phyloP scores from a whole-genome alignment of 345 rosid genomes.

The Schrenkiella parvula region DNA sequence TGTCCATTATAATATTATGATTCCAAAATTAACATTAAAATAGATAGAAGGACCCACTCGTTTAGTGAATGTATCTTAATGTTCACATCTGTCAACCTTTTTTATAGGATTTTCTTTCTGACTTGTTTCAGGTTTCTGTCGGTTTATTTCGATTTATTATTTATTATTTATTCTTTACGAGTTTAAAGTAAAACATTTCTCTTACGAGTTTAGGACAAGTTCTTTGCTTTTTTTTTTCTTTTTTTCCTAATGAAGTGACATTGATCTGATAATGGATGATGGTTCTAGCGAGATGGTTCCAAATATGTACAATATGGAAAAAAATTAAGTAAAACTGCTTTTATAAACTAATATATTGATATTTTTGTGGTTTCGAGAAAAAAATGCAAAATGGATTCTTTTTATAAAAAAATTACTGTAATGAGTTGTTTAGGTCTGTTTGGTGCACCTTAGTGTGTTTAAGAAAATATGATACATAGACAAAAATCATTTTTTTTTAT shows the following conservation, averaged over 20 bases:
- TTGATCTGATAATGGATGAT: background rate
- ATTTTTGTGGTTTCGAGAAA: background rate
- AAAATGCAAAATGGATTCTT: background rate
- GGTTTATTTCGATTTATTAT: constrained; percentile 3
- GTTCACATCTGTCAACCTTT: constrained; percentile 31
- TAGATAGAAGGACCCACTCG: constrained; percentile 21
- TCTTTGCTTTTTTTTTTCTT: background rate
- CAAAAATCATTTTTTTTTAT: too few relatives aligned
- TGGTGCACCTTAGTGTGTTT: background rate
- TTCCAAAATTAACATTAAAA: constrained; percentile 8
- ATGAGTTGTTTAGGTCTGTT: too few relatives aligned
- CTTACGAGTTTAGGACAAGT: background rate
- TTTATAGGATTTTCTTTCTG: constrained; percentile 25
- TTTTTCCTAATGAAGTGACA: background rate
- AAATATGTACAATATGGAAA: background rate
- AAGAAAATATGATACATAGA: too few relatives aligned
- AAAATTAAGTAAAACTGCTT: background rate
- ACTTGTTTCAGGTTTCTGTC: constrained; percentile 31
- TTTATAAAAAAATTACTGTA: background rate
- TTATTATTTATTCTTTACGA: background rate
- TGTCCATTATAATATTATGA: background rate
- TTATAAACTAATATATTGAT: background rate
- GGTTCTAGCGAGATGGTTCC: background rate
- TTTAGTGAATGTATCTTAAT: constrained; percentile 30
- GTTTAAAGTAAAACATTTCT: background rate